phyloP scores from a whole-genome alignment of 257 asterid species.

The Avicennia marina region DNA sequence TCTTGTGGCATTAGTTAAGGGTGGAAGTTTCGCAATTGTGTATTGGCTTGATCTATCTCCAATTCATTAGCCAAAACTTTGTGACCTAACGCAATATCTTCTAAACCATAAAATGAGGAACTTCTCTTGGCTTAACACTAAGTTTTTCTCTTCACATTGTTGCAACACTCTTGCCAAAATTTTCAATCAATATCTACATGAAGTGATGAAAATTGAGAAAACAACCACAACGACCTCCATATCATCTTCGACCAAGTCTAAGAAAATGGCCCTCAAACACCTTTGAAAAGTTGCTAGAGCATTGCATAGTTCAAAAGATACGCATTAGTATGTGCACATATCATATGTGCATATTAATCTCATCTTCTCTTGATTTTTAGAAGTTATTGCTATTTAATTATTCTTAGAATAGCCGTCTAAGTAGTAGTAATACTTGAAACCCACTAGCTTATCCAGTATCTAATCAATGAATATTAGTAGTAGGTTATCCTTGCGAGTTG shows the following conservation, averaged over 20 bases:
- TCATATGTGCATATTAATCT: not conserved
- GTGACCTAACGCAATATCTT: not conserved
- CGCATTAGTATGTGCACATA: not conserved
- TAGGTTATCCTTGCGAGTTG: not conserved
- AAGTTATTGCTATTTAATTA: not conserved
- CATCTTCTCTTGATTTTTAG: not conserved
- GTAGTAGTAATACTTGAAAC: not conserved
- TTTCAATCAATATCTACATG: not conserved
- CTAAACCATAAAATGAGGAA: not conserved
- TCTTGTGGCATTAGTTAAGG: no score
- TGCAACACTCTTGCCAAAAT: not conserved
- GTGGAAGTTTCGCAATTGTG: no score
- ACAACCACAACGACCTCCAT: not conserved
- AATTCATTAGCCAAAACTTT: no score
- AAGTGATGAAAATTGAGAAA: not conserved
- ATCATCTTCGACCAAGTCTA: not conserved
- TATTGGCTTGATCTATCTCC: no score
- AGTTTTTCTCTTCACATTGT: not conserved
- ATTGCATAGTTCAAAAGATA: not conserved
- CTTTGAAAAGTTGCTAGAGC: not conserved
- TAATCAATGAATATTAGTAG: not conserved
- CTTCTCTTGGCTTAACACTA: not conserved
- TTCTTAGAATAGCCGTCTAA: not conserved
- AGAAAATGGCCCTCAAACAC: not conserved
- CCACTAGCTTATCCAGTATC: not conserved